Percentiles rank a stretch among this genome's conserved stretches.
phyloP scores from a whole-genome alignment of 2,329 filamentous ascomycete species.

The Venturia carpophila region DNA sequence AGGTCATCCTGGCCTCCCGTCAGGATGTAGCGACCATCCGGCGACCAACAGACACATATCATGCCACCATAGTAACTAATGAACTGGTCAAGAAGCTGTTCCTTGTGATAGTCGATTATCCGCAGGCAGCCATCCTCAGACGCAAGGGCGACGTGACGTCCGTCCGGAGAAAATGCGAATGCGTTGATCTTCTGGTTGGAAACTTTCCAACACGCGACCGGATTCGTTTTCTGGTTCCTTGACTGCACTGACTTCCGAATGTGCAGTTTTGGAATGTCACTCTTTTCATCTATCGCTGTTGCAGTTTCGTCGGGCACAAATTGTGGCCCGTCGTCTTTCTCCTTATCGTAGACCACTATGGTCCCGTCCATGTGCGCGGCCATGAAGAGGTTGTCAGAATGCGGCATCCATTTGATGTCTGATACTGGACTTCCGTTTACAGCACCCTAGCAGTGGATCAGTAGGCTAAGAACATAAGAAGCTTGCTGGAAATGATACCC shows the following conservation, averaged over 20 bases:
- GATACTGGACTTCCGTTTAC: constrained; percentile 82
- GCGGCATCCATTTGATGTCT: constrained; percentile 86
- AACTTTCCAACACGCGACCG: constrained; percentile 84
- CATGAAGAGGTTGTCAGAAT: constrained; percentile 86
- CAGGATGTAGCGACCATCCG: constrained; percentile 89
- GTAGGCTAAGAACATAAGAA: background rate
- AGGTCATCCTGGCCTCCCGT: constrained; percentile 95
- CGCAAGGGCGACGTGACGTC: constrained; percentile 77
- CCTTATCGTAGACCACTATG: constrained; percentile 92
- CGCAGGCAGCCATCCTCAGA: constrained; percentile 85
- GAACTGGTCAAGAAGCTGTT: constrained; percentile 84
- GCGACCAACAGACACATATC: constrained; percentile 93
- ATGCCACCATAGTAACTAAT: constrained; percentile 90
- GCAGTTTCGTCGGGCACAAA: constrained; percentile 58
- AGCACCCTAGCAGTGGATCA: constrained; percentile 50
- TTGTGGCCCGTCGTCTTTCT: constrained; percentile 72
- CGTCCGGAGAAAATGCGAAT: constrained; percentile 87
- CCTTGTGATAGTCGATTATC: constrained; percentile 84
- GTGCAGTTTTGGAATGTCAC: constrained; percentile 41
- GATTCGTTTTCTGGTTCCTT: constrained; percentile 87
- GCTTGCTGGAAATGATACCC: constrained; percentile 24
- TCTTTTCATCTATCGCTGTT: background rate
- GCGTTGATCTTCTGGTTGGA: constrained; percentile 86
- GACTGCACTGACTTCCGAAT: constrained; percentile 90
- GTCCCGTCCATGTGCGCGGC: constrained; percentile 88